Evolutionary conservation across 1,139 yeast species (phyloP), one percentile per base, ranked within the genome.

Genomic region (Scheffersomyces insectosa): DNA sequence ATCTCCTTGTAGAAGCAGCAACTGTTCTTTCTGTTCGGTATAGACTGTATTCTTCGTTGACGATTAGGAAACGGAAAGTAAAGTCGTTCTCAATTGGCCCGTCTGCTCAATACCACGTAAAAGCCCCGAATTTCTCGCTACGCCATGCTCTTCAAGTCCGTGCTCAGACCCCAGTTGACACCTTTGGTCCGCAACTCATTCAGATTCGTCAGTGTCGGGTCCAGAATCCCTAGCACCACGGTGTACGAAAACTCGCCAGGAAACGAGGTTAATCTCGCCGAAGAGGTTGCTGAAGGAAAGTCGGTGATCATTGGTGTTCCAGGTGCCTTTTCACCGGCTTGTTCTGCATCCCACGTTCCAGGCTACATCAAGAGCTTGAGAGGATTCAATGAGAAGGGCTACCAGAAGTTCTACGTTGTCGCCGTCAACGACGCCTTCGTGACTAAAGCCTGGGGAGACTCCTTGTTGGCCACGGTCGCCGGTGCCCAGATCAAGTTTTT

Each of bases 281-380:
- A 78, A 36, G 82, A 80, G 54, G 72, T 81, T 30, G 63, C 68
- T 14, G 42, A 51, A 20, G 82, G 84, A 36, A 84, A 82, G 60
- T 69, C 81, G 35, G 61, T 89, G 33, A 67, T 89, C 42, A 77
- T 89, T 39, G 96, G 95, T 42, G 88, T 89, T 36, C 97, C 97
- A 37, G 97, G 96, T 15, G 96, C 97, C 0, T 89, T 85, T 60
- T 85, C 95, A 3, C 91, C 95, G 37, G 95, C 89, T 1, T 89
- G 97, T 64, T 76, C 91, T 28, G 80, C 84, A 15, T 65, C 78
- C 28, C 96, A 88, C 59, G 79, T 89, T 40, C 97, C 97, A 5
- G 95, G 93, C 4, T 89, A 80, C 65, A 62, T 88, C 55, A 68
- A 71, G 47, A 62, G 74, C 41, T 62, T 76, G 43, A 61, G 70